Base-by-base conservation (phyloP, 1,284 basidiomycete genomes). In the Peniophora sp. region DNA sequence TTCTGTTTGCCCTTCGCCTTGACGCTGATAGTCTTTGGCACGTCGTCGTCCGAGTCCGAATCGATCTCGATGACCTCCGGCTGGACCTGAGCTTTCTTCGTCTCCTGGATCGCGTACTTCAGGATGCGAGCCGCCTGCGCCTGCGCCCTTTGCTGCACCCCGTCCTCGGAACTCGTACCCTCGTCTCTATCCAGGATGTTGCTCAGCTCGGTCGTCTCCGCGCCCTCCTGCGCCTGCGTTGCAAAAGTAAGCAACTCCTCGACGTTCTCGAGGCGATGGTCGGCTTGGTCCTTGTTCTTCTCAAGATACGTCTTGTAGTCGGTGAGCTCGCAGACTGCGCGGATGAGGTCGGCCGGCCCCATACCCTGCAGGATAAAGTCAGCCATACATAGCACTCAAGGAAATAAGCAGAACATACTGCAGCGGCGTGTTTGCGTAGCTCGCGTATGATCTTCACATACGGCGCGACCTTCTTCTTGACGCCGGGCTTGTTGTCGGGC, bases 401-500 rank as follows among this genome's bases (percentile, higher is more conserved):
- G 8, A 16, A 41, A 16, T 16, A 20, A 5, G 8, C 3, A 48
- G 39, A 2, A 49, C 20, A 54, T 52, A 85, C 86, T 63, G 79
- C 67, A 12, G 71, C 63, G 0, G 86, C 85, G 32, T 79, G 69
- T 47, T 72, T 69, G 6, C 81, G 73, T 32, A 92, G 62, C 2
- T 69, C 69, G 14, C 73, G 69, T 1, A 91, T 75, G 0, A 74
- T 67, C 2, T 74, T 69, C 1, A 91, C 75, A 55, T 93, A 87
- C 1, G 71, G 59, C 2, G 63, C 70, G 11, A 89, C 61, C 57
- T 84, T 89, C 56, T 74, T 75, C 63, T 81, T 87, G 45, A 85
- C 71, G 0, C 77, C 67, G 5, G 82, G 79, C 56, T 86, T 88
- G 58, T 85, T 72, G 53, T 88, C 86, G 0, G 78, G 73, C 0